Evolutionary conservation across 176 grass and related monocot genomes (phyloP).

Genomic region (maize (Zea mays)): Zm-B73-REFERENCE-NAM-5.0 NC_050105.1:30359501-30360000

Average conservation of each 20-base stretch:
- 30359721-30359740: constrained; percentile 81
- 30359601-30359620: neutral
- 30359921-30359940: constrained; percentile 83
- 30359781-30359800: constrained; percentile 75
- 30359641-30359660: neutral
- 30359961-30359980: constrained; percentile 89
- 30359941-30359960: constrained; percentile 82
- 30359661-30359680: neutral
- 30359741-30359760: constrained; percentile 78
- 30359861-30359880: constrained; percentile 44
- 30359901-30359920: constrained; percentile 87
- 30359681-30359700: neutral
- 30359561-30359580: neutral
- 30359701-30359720: constrained; percentile 49
- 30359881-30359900: constrained; percentile 60
- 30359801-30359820: constrained; percentile 68
- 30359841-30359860: constrained; percentile 66
- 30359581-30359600: neutral
- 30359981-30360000: constrained; percentile 68
- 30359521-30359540: neutral
- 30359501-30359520: neutral
- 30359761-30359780: constrained; percentile 84
- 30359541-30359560: neutral
- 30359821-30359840: constrained; percentile 84
- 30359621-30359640: neutral